Percentiles rank a stretch among this genome's conserved stretches.
Evolutionary conservation across 805 yeast genomes (phyloP).

Genomic region (Danielia oregonensis): DNA sequence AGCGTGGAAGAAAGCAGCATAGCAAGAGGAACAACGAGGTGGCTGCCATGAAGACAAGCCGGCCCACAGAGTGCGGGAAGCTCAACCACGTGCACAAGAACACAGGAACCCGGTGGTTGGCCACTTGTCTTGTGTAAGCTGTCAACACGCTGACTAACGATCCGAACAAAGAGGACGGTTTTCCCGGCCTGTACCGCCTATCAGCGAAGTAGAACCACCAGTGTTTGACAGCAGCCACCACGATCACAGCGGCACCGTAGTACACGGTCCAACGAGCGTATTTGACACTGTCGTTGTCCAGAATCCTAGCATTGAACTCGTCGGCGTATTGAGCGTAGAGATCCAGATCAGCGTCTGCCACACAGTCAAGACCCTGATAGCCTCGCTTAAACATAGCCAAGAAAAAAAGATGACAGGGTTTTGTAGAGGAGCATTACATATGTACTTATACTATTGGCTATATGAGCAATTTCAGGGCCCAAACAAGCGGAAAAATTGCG

Average conservation of each 20-base stretch:
- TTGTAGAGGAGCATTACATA: too few species aligned
- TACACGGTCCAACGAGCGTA: too few species aligned
- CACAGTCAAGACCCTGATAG: too few species aligned
- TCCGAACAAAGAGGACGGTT: conserved; percentile 17
- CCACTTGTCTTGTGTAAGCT: conserved; percentile 32
- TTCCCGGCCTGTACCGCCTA: conserved; percentile 12
- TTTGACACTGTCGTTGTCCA: too few species aligned
- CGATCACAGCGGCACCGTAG: conserved; percentile 35
- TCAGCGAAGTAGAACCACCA: conserved; percentile 26
- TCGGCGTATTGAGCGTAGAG: too few species aligned
- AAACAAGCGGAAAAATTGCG: too few species aligned
- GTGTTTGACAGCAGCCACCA: conserved; percentile 31
- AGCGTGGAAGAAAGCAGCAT: conserved; percentile 44
- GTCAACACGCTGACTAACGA: conserved; percentile 26
- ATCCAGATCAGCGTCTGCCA: too few species aligned
- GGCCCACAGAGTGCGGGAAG: conserved; percentile 33
- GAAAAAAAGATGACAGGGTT: too few species aligned
- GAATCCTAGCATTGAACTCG: too few species aligned
- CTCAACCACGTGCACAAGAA: conserved; percentile 33
- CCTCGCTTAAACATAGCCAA: too few species aligned
- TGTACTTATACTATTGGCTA: too few species aligned
- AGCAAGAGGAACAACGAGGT: conserved; percentile 30
- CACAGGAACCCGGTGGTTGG: conserved; percentile 37
- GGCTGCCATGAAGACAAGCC: conserved; percentile 33
- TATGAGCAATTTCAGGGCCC: too few species aligned